phyloP scores from a whole-genome alignment of 1,139 yeast species.

The Magnusiomyces suaveolens region DNA sequence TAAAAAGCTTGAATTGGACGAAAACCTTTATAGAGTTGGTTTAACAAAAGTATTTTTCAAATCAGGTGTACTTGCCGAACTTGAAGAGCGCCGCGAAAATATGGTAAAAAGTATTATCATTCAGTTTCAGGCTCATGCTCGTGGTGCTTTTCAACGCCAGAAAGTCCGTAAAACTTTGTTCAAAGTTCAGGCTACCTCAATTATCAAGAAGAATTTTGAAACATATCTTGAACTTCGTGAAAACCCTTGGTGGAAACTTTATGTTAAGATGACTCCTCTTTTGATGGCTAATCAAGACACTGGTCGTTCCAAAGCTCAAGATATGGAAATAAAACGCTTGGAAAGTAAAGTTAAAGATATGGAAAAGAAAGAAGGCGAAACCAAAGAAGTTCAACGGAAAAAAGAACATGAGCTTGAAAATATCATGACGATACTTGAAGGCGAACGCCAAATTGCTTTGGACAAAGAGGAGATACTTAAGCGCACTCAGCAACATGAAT shows the following conservation, averaged over 20 bases:
- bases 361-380: conserved; percentile 24
- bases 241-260: conserved; percentile 77
- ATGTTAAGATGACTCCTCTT: conserved; percentile 65
- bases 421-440: conserved; percentile 31
- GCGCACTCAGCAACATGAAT: conserved; percentile 35
- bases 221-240: conserved; percentile 44
- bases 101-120: conserved; percentile 50
- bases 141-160: conserved; percentile 57
- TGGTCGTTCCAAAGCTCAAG: conserved; percentile 45
- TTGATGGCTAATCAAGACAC: conserved; percentile 57
- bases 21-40: conserved; percentile 65
- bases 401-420: conserved; percentile 34
- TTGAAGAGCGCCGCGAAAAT: conserved; percentile 70
- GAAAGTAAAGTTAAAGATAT: conserved; percentile 7
- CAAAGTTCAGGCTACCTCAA: conserved; percentile 61
- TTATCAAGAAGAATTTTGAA: conserved; percentile 54
- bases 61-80: conserved; percentile 89
- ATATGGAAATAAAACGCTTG: conserved; percentile 49
- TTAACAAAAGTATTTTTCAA: conserved; percentile 87
- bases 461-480: conserved; percentile 39
- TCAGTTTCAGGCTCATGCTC: conserved; percentile 53
- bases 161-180: conserved; percentile 43
- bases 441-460: conserved; percentile 36
- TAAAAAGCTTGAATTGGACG: conserved; percentile 50
- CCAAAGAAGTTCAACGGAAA: conserved; percentile 28